Percentiles rank a stretch among this genome's conserved stretches.
Conservation (phyloP, 371 early-diverging fungal genomes). For the Mortierella sp. region DNA sequence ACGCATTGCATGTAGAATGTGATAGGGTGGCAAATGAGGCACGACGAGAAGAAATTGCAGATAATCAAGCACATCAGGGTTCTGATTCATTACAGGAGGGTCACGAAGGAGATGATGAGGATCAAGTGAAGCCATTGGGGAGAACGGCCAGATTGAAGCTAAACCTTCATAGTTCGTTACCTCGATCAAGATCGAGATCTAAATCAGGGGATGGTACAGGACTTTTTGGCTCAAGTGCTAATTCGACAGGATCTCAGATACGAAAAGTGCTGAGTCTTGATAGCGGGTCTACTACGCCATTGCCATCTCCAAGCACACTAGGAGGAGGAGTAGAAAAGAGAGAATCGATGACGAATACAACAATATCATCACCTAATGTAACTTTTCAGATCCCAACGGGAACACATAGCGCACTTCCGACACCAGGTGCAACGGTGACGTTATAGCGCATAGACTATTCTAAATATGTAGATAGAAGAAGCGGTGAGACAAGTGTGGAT, state of each 20-base stretch:
- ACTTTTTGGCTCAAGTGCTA: slow-evolving; percentile 10
- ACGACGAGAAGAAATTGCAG: slow-evolving; percentile 21
- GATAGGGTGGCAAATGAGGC: slow-evolving; percentile 49
- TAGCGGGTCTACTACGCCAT: background rate
- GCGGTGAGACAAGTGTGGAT: background rate
- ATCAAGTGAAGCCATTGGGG: slow-evolving; percentile 19
- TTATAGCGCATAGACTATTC: slow-evolving; percentile 9
- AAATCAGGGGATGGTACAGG: slow-evolving; percentile 32
- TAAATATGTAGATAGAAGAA: background rate
- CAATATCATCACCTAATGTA: slow-evolving; percentile 2
- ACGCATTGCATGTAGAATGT: slow-evolving; percentile 67
- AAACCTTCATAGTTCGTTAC: slow-evolving; percentile 33
- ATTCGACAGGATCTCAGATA: slow-evolving; percentile 5
- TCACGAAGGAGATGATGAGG: slow-evolving; percentile 7
- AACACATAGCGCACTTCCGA: background rate
- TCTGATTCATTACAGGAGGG: background rate
- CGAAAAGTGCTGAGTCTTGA: slow-evolving; percentile 21
- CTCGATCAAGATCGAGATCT: slow-evolving; percentile 14
- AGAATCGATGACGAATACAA: background rate
- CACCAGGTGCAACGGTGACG: slow-evolving; percentile 11
- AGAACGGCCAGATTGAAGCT: slow-evolving; percentile 27
- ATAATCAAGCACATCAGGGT: background rate
- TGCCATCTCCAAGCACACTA: background rate
- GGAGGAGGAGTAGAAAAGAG: background rate
- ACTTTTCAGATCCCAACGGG: slow-evolving; percentile 17